These are phyloP conservation scores for Aquilaria yunnanensis DNA, from an alignment of 345 rosid species.

Conservation along the genomic window DNA sequence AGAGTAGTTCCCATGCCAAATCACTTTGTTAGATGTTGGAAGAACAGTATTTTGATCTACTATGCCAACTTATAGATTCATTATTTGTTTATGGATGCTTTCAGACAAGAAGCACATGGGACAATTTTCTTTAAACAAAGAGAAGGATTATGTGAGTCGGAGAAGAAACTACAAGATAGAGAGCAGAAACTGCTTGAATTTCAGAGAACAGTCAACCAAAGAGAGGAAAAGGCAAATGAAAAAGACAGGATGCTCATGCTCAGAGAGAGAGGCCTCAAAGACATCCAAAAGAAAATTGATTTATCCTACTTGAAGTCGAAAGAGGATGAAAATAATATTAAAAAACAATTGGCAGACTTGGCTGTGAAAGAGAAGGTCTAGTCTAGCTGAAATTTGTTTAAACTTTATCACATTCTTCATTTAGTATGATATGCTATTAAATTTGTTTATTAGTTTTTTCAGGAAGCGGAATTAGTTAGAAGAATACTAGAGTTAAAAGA, in stretches of 20 bases:
- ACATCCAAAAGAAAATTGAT: constrained; percentile 42
- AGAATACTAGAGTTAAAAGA: constrained; percentile 44
- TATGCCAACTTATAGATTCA: constrained; percentile 4
- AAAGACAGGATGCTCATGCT: constrained; percentile 37
- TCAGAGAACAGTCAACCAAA: constrained; percentile 40
- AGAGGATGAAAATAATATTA: constrained; percentile 47
- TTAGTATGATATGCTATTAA: too few relatives aligned
- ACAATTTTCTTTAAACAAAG: constrained; percentile 61
- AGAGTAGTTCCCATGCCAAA: constrained; percentile 37
- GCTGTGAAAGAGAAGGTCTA: constrained; percentile 54
- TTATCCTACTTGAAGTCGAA: constrained; percentile 39
- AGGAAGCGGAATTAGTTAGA: constrained; percentile 44
- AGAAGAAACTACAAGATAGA: constrained; percentile 39
- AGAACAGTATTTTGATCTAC: constrained; percentile 3
- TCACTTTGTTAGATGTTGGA: constrained; percentile 1
- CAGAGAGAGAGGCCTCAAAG: constrained; percentile 50
- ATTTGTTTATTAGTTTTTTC: constrained; percentile 18
- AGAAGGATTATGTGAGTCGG: constrained; percentile 76
- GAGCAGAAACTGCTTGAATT: constrained; percentile 51
- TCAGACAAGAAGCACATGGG: constrained; percentile 72
- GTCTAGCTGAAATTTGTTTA: too few relatives aligned
- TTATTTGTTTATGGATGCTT: constrained; percentile 6
- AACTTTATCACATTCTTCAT: too few relatives aligned
- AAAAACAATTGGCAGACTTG: constrained; percentile 43
- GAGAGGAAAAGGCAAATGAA: constrained; percentile 51